phyloP scores from a whole-genome alignment of 1,139 yeast species.

The Candida sojae region DNA sequence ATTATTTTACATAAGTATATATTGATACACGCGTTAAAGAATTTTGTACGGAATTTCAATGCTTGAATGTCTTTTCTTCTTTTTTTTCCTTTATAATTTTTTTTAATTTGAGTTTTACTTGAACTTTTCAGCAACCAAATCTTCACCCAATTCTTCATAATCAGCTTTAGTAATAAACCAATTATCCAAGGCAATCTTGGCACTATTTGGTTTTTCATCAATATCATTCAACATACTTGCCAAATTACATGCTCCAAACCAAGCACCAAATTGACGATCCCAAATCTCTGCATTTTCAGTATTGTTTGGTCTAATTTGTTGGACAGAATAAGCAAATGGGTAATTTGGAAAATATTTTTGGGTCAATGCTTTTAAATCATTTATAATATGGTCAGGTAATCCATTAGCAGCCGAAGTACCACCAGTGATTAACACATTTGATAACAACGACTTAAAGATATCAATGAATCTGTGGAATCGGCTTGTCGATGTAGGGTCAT shows the following conservation, averaged over 20 bases:
- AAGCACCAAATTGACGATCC: conserved; percentile 60
- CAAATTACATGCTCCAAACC: conserved; percentile 70
- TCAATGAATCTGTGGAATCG: conserved; percentile 42
- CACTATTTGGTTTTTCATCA: conserved; percentile 37
- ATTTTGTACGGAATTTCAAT: not conserved
- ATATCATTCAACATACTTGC: conserved; percentile 52
- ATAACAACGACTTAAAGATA: conserved; percentile 42
- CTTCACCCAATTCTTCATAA: conserved; percentile 63
- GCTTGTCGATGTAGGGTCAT: conserved; percentile 23
- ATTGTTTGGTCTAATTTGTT: conserved; percentile 16
- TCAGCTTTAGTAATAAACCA: conserved; percentile 60
- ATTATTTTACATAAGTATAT: conserved; percentile 1
- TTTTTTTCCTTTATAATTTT: not conserved
- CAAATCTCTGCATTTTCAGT: conserved; percentile 36
- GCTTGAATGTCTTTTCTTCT: not conserved
- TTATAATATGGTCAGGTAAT: conserved; percentile 59
- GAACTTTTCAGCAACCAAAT: conserved; percentile 55
- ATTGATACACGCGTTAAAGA: conserved; percentile 2
- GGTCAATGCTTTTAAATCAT: conserved; percentile 54
- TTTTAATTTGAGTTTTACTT: conserved; percentile 21
- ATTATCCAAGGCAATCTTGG: conserved; percentile 48
- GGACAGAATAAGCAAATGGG: conserved; percentile 26
- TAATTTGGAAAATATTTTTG: conserved; percentile 53
- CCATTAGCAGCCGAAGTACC: conserved; percentile 62
- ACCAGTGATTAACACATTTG: conserved; percentile 71